Evolutionary conservation across 768 basidiomycete genomes (phyloP), one percentile per base, ranked within the genome.

Genomic region (Symmetrospora coprosmae): DNA sequence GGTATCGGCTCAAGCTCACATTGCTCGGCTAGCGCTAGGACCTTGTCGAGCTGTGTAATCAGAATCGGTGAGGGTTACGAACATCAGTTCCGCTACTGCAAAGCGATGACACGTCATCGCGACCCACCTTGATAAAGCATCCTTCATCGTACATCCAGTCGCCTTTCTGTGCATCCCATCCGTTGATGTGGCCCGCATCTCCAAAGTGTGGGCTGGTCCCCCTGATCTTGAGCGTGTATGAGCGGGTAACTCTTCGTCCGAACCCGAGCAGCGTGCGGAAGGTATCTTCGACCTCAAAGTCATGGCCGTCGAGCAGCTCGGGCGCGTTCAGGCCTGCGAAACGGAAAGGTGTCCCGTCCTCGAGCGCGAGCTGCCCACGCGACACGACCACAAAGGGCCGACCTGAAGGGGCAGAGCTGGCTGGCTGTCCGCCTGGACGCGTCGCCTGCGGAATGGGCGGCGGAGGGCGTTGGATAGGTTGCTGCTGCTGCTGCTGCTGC

Each of bases 301-400:
- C 64, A 17, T 58, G 31, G 4, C 66, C 66, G 40, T 67, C 66
- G 34, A 68, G 58, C 5, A 69, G 63, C 37, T 67, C 66, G 4
- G 68, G 68, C 0, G 64, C 64, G 52, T 68, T 68, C 39, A 69
- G 30, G 11, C 40, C 34, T 2, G 65, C 65, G 61, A 67, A 69
- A 11, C 66, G 61, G 64, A 68, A 68, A 3, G 39, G 49, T 11
- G 28, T 17, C 7, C 64, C 64, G 35, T 28, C 62, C 34, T 31
- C 28, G 5, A 58, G 43, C 33, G 7, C 41, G 6, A 58, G 55
- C 40, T 28, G 17, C 28, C 55, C 55, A 46, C 46, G 21, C 2
- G 41, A 43, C 8, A 58, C 13, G 5, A 46, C 55, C 4, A 38
- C 55, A 33, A 34, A 58, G 3, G 55, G 55, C 23, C 55, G n/a